These are phyloP conservation scores for Gaertneriomyces semiglobifer DNA, from an alignment of 192 early-diverging fungal species.

Conservation along the genomic window DNA sequence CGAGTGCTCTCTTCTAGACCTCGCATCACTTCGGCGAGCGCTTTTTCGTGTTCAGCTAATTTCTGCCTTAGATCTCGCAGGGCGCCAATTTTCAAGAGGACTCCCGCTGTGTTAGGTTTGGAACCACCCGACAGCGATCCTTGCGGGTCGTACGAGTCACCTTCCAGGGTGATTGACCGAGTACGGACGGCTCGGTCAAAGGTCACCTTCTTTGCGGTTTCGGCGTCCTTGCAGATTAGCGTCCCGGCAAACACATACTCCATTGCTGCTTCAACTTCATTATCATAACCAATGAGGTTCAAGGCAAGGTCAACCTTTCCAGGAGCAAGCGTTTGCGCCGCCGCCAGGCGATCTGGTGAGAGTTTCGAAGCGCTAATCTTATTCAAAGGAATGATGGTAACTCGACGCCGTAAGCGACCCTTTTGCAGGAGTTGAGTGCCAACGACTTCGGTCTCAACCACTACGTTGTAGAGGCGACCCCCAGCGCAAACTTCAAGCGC, in stretches of 20 bases:
- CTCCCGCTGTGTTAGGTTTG: conserved; percentile 64
- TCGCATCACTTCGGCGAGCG: conserved; percentile 47
- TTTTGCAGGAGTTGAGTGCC: conserved; percentile 76
- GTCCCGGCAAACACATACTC: conserved; percentile 91
- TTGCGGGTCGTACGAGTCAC: conserved; percentile 94
- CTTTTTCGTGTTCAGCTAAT: conserved; percentile 29
- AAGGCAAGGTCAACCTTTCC: conserved; percentile 89
- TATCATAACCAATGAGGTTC: conserved; percentile 73
- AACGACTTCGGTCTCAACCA: conserved; percentile 84
- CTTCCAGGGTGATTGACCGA: conserved; percentile 93
- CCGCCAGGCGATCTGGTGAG: conserved; percentile 56
- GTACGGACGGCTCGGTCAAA: conserved; percentile 79
- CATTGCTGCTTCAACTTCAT: conserved; percentile 81
- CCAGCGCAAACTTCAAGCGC: conserved; percentile 97
- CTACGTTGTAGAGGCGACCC: conserved; percentile 87
- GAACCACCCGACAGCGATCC: conserved; percentile 93
- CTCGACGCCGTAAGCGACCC: conserved; percentile 68
- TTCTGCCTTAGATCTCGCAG: conserved; percentile 61
- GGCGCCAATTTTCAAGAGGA: conserved; percentile 72
- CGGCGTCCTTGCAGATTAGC: conserved; percentile 82
- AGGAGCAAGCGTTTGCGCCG: conserved; percentile 78
- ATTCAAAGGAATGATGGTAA: conserved; percentile 95
- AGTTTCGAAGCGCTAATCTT: conserved; percentile 70
- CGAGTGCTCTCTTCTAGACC: conserved; percentile 57
- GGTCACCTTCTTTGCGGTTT: conserved; percentile 80